Evolutionary conservation across 2,329 filamentous ascomycete genomes (phyloP).

Genomic region (Aspergillus sp.): DNA sequence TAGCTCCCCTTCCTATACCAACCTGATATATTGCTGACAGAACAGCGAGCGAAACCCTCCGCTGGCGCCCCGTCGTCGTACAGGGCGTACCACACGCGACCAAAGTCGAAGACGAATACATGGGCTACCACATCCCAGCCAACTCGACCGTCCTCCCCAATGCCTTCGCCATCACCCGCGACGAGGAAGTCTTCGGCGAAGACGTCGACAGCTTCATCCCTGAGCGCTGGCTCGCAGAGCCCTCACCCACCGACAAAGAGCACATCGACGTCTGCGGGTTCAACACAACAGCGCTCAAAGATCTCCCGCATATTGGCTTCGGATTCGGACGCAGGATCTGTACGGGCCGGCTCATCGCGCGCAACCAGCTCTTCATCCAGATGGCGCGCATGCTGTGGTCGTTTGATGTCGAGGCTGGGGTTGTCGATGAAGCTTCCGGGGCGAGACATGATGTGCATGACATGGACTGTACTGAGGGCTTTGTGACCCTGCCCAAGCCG

Average conservation of each 20-base stretch:
- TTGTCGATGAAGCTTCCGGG: neutral
- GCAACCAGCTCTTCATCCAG: conserved; percentile 3
- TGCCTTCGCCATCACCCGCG: neutral
- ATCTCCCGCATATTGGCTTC: neutral
- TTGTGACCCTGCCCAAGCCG: neutral
- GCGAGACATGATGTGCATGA: neutral
- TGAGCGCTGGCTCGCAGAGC: neutral
- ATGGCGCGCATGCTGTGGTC: conserved; percentile 4
- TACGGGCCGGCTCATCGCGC: neutral
- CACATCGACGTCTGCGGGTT: neutral
- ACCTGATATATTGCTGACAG: neutral
- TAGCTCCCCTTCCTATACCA: neutral
- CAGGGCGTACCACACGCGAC: neutral
- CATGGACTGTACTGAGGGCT: conserved; percentile 1
- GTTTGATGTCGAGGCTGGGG: neutral
- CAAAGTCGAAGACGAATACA: neutral
- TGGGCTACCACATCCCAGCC: neutral
- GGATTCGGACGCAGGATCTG: neutral
- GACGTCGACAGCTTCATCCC: neutral
- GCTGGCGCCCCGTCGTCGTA: conserved; percentile 1
- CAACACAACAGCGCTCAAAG: neutral
- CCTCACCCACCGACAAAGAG: neutral
- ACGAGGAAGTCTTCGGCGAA: neutral
- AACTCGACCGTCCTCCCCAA: neutral
- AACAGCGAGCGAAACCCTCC: conserved; percentile 3